Percentiles rank a stretch among this genome's conserved stretches.
Evolutionary conservation across 2,329 filamentous ascomycete genomes (phyloP).

Genomic region (Verticillium dahliae): DNA sequence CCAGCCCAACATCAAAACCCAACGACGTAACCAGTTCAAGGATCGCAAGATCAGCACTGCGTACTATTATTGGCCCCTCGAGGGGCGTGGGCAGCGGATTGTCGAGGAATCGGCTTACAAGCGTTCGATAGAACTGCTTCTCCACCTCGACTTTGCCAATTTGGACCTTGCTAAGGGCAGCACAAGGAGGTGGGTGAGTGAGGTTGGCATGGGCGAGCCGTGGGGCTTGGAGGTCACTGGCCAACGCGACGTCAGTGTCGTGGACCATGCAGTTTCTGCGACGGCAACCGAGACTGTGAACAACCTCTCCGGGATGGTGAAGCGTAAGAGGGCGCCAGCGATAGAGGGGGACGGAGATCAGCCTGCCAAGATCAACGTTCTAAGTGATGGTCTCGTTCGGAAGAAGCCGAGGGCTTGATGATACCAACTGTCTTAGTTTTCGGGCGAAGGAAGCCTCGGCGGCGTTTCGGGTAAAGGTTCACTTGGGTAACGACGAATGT

Average conservation of each 20-base stretch:
- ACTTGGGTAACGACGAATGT: neutral
- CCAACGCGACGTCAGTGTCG: conserved; percentile 19
- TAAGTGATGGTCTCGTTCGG: conserved; percentile 42
- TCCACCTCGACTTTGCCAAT: conserved; percentile 68
- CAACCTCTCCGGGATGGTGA: conserved; percentile 42
- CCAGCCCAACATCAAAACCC: conserved; percentile 58
- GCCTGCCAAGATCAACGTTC: conserved; percentile 33
- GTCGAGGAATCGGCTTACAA: conserved; percentile 60
- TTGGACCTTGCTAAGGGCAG: conserved; percentile 56
- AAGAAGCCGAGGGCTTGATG: conserved; percentile 47
- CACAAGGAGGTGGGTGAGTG: conserved; percentile 63
- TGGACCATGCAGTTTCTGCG: neutral
- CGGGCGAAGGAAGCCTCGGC: neutral
- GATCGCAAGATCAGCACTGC: conserved; percentile 45
- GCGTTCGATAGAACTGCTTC: conserved; percentile 60
- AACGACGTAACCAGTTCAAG: conserved; percentile 41
- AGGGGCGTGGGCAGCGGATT: conserved; percentile 56
- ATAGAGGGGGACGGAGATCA: conserved; percentile 4
- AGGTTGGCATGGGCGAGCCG: conserved; percentile 48
- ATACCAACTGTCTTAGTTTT: neutral
- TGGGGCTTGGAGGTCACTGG: conserved; percentile 50
- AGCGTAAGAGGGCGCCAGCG: conserved; percentile 33
- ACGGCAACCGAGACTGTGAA: conserved; percentile 25
- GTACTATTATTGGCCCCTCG: conserved; percentile 60
- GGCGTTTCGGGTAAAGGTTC: neutral